Conservation (phyloP, 169 alveolate genomes). For the Plasmodium yoelii region DNA sequence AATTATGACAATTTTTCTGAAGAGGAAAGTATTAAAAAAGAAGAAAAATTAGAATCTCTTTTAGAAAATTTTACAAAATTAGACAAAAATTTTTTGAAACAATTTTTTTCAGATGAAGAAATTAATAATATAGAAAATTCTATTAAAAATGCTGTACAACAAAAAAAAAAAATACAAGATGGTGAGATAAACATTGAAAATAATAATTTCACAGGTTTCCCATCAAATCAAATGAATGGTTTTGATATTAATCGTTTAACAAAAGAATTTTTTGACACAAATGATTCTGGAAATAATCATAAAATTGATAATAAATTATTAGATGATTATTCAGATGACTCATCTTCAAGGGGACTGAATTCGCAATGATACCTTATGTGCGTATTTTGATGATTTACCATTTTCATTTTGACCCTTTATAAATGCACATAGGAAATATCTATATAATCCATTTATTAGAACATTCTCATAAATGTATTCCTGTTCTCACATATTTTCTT, state of each 20-base stretch:
- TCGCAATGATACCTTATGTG: conserved; percentile 6
- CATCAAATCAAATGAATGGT: conserved; percentile 9
- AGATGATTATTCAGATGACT: conserved; percentile 3
- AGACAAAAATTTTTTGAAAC: conserved; percentile 60
- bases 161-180: conserved; percentile 61
- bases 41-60: conserved; percentile 74
- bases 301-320: not conserved
- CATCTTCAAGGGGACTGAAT: conserved; percentile 49
- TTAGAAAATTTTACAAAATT: conserved; percentile 75
- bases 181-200: conserved; percentile 39
- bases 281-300: conserved; percentile 7
- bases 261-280: conserved; percentile 48
- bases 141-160: conserved; percentile 38
- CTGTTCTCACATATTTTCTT: no score
- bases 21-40: conserved; percentile 53
- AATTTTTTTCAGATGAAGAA: conserved; percentile 75
- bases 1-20: conserved; percentile 53
- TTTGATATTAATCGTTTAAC: conserved; percentile 59
- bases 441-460: no score
- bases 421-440: no score
- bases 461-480: no score
- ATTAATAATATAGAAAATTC: conserved; percentile 62
- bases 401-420: not conserved
- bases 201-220: conserved; percentile 9
- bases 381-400: not conserved